These are phyloP conservation scores for Xylaria digitata DNA, from an alignment of 2,329 filamentous ascomycete genomes.

Conservation along the genomic window DNA sequence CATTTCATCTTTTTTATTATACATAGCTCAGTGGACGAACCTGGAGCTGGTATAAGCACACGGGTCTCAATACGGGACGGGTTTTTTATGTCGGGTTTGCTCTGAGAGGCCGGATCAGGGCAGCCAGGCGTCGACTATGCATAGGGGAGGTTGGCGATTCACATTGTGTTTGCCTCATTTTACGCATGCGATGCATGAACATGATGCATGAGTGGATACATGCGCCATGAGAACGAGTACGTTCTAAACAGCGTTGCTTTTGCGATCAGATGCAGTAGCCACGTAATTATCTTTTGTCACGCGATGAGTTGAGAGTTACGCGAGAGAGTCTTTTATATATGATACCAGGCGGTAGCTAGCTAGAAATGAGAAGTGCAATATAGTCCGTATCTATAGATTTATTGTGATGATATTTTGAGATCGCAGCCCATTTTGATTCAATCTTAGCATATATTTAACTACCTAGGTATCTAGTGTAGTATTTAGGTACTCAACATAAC, in stretches of 20 bases:
- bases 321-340: slow-evolving; percentile 2
- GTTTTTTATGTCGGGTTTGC: slow-evolving; percentile 6
- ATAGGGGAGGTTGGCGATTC: background rate
- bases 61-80: slow-evolving; percentile 14
- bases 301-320: slow-evolving; percentile 23
- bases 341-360: slow-evolving; percentile 1
- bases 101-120: slow-evolving; percentile 3
- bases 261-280: slow-evolving; percentile 1
- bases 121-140: slow-evolving; percentile 2
- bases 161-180: slow-evolving; percentile 7
- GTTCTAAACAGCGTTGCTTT: slow-evolving; percentile 24
- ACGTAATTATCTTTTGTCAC: slow-evolving; percentile 4
- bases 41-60: slow-evolving; percentile 5
- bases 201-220: slow-evolving; percentile 24
- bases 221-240: slow-evolving; percentile 22
- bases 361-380: background rate
- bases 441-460: no score
- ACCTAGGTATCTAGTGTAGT: no score
- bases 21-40: background rate
- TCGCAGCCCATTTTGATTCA: no score
- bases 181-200: slow-evolving; percentile 21
- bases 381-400: background rate
- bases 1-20: slow-evolving; percentile 14
- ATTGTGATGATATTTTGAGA: background rate
- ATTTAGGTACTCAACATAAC: no score